Percentiles rank a stretch among this genome's conserved stretches.
These are phyloP conservation scores for Cubamyces sp. DNA, from an alignment of 768 basidiomycete genomes.

Conservation along the genomic window DNA sequence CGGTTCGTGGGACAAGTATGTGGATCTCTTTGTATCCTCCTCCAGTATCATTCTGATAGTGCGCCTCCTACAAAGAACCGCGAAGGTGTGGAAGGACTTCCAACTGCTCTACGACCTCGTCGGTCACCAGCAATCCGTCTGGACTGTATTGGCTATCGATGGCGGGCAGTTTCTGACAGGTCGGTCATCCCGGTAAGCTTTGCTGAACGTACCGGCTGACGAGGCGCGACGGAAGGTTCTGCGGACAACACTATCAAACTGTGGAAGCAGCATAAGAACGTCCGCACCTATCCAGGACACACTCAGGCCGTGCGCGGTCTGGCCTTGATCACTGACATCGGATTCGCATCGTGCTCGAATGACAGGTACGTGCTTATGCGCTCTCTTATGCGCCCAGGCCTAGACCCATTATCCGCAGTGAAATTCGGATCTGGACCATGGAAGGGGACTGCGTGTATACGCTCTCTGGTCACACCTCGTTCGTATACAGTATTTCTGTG, in stretches of 20 bases:
- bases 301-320: constrained; percentile 90
- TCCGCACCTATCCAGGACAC: constrained; percentile 85
- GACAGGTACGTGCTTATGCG: constrained; percentile 64
- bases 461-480: constrained; percentile 94
- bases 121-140: constrained; percentile 90
- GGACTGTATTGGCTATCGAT: constrained; percentile 85
- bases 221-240: constrained; percentile 56
- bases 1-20: constrained; percentile 97
- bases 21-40: constrained; percentile 7
- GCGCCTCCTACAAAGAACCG: constrained; percentile 61
- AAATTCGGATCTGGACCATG: constrained; percentile 91
- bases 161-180: constrained; percentile 83
- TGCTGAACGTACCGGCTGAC: constrained; percentile 1
- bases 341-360: constrained; percentile 95
- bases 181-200: constrained; percentile 36
- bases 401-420: constrained; percentile 48
- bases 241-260: constrained; percentile 94
- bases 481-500: constrained; percentile 88
- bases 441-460: constrained; percentile 77
- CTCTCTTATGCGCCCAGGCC: constrained; percentile 6
- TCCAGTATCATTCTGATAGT: background rate
- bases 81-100: constrained; percentile 91
- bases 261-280: constrained; percentile 76
- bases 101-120: constrained; percentile 70
- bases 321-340: constrained; percentile 78